Percentiles rank a stretch among this genome's conserved stretches.
Evolutionary conservation across 2,329 filamentous ascomycete species (phyloP).

Genomic region (Pyricularia sp.): DNA sequence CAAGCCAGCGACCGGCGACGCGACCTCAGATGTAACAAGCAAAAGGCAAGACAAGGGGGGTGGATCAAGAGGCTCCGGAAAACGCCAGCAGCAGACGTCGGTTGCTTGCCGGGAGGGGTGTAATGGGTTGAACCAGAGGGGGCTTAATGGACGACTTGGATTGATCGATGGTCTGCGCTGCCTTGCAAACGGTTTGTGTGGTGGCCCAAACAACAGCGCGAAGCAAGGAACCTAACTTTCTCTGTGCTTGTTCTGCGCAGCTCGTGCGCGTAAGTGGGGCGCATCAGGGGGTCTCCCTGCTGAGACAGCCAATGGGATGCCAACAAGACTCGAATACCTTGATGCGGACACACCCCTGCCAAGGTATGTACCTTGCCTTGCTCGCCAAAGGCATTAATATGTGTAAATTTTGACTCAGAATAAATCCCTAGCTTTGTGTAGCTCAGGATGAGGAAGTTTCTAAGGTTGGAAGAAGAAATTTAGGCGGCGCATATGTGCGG

Average conservation of each 20-base stretch:
- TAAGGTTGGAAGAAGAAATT: not conserved
- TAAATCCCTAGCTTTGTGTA: not conserved
- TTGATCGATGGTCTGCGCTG: not conserved
- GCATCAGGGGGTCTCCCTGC: not conserved
- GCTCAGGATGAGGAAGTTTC: not conserved
- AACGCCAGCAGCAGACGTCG: not conserved
- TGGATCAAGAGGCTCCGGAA: not conserved
- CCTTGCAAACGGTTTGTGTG: not conserved
- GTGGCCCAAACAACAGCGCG: not conserved
- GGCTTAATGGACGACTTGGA: not conserved
- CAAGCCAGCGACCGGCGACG: constrained; percentile 9
- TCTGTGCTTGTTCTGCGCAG: not conserved
- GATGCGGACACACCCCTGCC: not conserved
- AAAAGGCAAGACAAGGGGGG: constrained; percentile 4
- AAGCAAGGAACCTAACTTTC: not conserved
- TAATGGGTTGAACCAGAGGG: not conserved
- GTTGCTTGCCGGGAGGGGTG: not conserved
- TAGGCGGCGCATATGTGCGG: not conserved
- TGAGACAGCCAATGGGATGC: not conserved
- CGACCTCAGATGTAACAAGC: constrained; percentile 4
- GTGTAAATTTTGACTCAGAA: not conserved
- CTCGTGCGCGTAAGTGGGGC: not conserved
- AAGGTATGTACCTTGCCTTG: not conserved
- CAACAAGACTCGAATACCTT: not conserved
- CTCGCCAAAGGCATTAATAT: too few relatives aligned